phyloP scores from a whole-genome alignment of 2,329 filamentous ascomycete genomes.

The Xylariaceae sp. region DNA sequence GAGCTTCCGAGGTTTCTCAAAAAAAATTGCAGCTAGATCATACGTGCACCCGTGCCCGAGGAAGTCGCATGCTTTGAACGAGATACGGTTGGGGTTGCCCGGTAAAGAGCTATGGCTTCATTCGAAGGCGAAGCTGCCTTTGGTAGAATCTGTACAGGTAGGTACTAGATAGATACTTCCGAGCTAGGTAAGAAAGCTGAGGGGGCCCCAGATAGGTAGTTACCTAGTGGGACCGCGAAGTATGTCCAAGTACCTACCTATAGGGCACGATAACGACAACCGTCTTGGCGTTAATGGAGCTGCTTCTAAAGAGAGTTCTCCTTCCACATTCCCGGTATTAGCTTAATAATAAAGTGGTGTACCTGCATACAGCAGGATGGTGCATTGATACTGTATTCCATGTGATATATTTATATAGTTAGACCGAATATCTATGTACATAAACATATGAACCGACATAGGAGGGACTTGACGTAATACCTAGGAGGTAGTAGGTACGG shows the following conservation, averaged over 20 bases:
- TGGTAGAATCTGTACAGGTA: not conserved
- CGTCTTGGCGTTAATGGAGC: not conserved
- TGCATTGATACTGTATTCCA: too few species aligned
- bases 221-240: not conserved
- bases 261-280: not conserved
- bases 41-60: constrained; percentile 1
- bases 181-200: not conserved
- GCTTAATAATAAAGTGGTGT: too few species aligned
- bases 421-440: too few species aligned
- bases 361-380: too few species aligned
- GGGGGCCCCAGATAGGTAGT: not conserved
- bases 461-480: too few species aligned
- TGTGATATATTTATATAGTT: too few species aligned
- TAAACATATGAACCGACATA: too few species aligned
- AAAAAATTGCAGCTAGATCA: not conserved
- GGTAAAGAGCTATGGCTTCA: not conserved
- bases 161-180: not conserved
- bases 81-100: not conserved
- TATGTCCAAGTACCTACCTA: not conserved
- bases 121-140: not conserved
- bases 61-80: not conserved
- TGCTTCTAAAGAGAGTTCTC: not conserved
- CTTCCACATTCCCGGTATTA: too few species aligned
- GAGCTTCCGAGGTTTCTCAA: constrained; percentile 4
- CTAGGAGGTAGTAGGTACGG: too few species aligned